A percentile compares a stretch with the other conserved stretches of the same genome.
These are phyloP conservation scores for Tricholoma saponaceum DNA, from an alignment of 768 basidiomycete genomes.

Conservation along the genomic window DNA sequence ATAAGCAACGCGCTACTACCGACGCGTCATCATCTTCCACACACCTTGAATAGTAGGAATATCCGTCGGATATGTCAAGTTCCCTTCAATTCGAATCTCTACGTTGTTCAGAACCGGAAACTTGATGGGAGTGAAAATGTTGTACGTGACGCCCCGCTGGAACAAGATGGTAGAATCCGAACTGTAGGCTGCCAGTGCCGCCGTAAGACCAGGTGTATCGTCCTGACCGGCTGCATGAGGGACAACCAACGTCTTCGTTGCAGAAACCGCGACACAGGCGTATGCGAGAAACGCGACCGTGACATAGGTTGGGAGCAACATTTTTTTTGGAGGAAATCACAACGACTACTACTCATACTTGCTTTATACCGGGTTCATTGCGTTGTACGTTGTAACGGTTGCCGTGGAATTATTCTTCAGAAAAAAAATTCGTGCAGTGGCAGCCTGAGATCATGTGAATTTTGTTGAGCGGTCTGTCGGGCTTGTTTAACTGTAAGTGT, in stretches of 20 bases:
- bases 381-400: background rate
- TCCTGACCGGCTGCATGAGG: slow-evolving; percentile 44
- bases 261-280: slow-evolving; percentile 18
- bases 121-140: slow-evolving; percentile 55
- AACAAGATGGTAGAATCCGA: slow-evolving; percentile 53
- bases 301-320: background rate
- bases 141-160: slow-evolving; percentile 52
- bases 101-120: slow-evolving; percentile 55
- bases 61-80: slow-evolving; percentile 50
- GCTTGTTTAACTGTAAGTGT: too few species aligned
- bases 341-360: background rate
- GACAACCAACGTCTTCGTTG: slow-evolving; percentile 49
- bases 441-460: too few species aligned
- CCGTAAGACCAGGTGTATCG: slow-evolving; percentile 45
- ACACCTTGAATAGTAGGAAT: slow-evolving; percentile 48
- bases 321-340: background rate
- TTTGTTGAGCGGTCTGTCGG: too few species aligned
- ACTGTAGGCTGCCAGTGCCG: slow-evolving; percentile 37
- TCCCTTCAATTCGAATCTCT: slow-evolving; percentile 53
- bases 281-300: slow-evolving; percentile 17
- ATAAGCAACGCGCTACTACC: background rate
- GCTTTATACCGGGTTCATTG: background rate
- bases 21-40: background rate
- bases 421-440: too few species aligned
- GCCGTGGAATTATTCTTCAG: background rate